Base-by-base conservation (phyloP, 164 flowering plant species). In the Chloranthus sessilifolius region DNA sequence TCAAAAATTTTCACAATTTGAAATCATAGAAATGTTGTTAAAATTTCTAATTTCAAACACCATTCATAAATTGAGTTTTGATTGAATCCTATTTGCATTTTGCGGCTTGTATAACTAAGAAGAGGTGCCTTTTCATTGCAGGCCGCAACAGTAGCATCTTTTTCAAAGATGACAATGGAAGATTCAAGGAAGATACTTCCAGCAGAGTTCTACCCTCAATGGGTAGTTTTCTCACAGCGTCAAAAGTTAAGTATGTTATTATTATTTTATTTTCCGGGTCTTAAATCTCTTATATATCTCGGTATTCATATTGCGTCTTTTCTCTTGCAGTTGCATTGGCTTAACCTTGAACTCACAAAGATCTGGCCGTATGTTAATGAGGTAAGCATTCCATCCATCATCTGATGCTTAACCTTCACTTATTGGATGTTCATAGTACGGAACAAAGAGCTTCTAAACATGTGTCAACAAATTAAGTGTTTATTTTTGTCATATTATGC, bases 301-400 rank as follows among this genome's bases (percentile, higher is more conserved):
- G 19, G 4, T 38, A 17, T 38, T 26, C 37, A 28, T 24, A 36
- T 29, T 38, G 29, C 50, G 29, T n/a, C 21, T 63, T 31, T 26
- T 51, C 29, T 17, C 2, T 59, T 74, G 30, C 89, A 89, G 97
- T 77, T 90, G 64, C 74, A 46, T 50, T 94, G 99, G 99, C 85
- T 94, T 33, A 94, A 94, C 61, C 62, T 39, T 20, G 79, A 86
- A 5, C 83, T 94, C 7, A 58, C 66, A 0, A 94, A 94, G 84
- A 84, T 94, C 58, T 94, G 99, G 99, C 99, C 97, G 0, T 87
- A 75, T 64, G 85, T 94, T n/a, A 60, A 89, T 64, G 82, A 89
- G 95, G 99, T 87, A 39, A 6, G 19, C 4, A 27, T 27, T 39
- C 33, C 30, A 17, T 5, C n/a, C 43, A 1, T 43, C n/a, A n/a